These are phyloP conservation scores for Hanseniaspora guilliermondii DNA, from an alignment of 805 yeast genomes.

Conservation along the genomic window DNA sequence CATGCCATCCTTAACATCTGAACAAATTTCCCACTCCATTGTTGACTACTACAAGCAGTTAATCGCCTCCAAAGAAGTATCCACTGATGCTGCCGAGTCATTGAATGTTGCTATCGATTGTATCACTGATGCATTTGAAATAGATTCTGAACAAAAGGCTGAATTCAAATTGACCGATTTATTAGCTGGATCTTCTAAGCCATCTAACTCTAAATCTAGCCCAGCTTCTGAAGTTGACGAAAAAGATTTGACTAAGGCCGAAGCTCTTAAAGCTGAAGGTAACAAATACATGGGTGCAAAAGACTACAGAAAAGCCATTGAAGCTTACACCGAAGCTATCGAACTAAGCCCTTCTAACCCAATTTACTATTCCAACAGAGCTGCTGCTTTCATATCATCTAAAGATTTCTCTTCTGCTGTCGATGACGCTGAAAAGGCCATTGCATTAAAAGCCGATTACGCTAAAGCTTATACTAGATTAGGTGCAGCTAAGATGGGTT, in stretches of 20 bases:
- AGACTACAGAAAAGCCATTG: slow-evolving; percentile 59
- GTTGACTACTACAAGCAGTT: slow-evolving; percentile 55
- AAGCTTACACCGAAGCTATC: slow-evolving; percentile 71
- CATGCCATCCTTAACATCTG: slow-evolving; percentile 29
- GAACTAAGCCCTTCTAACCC: slow-evolving; percentile 57
- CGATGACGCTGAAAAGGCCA: slow-evolving; percentile 72
- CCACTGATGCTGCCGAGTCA: slow-evolving; percentile 75
- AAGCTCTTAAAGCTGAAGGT: slow-evolving; percentile 71
- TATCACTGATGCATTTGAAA: slow-evolving; percentile 72
- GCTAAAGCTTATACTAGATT: slow-evolving; percentile 91
- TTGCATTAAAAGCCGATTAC: slow-evolving; percentile 61
- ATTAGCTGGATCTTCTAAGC: slow-evolving; percentile 28
- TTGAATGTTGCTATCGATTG: slow-evolving; percentile 90
- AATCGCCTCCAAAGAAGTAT: slow-evolving; percentile 47
- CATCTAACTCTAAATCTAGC: slow-evolving; percentile 31
- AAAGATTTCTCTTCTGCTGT: slow-evolving; percentile 66
- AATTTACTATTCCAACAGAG: slow-evolving; percentile 83
- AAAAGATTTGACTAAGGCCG: slow-evolving; percentile 64
- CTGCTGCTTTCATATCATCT: slow-evolving; percentile 84
- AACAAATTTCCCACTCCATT: slow-evolving; percentile 61
- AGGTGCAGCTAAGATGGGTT: slow-evolving; percentile 88
- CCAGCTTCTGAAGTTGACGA: slow-evolving; percentile 33
- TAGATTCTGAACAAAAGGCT: slow-evolving; percentile 40
- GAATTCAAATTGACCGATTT: slow-evolving; percentile 30
- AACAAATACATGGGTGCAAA: slow-evolving; percentile 75